A percentile compares a stretch with the other conserved stretches of the same genome.
Conservation (phyloP, 352 stramenopile species). For the Globisporangium yorkense region DNA sequence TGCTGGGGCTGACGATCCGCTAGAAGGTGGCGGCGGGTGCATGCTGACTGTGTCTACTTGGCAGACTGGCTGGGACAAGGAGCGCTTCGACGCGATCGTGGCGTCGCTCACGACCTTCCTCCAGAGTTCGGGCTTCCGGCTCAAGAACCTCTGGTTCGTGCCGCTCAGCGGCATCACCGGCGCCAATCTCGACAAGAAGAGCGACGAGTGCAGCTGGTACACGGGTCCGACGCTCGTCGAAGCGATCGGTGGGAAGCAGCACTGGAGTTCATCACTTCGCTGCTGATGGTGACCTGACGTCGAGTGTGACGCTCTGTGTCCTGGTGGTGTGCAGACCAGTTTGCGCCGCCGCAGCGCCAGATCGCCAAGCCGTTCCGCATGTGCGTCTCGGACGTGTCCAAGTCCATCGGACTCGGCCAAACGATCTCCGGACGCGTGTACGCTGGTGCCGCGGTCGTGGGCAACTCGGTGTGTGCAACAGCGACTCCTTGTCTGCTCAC, state of each 20-base stretch:
- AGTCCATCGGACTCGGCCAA: slow-evolving; percentile 76
- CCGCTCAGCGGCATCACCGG: slow-evolving; percentile 84
- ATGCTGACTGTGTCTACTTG: neutral
- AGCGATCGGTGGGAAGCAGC: slow-evolving; percentile 43
- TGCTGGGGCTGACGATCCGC: neutral
- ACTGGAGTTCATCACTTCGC: no score
- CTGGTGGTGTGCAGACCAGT: slow-evolving; percentile 39
- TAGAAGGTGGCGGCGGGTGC: neutral
- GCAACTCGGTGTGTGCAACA: slow-evolving; percentile 48
- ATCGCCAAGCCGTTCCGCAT: slow-evolving; percentile 85
- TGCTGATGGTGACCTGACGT: neutral
- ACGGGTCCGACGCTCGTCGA: slow-evolving; percentile 70
- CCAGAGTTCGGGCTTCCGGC: slow-evolving; percentile 61
- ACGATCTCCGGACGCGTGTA: slow-evolving; percentile 86
- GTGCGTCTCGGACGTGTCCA: slow-evolving; percentile 80
- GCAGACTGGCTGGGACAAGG: slow-evolving; percentile 62
- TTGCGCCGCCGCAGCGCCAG: slow-evolving; percentile 65
- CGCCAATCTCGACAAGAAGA: slow-evolving; percentile 70
- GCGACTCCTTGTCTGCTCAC: no score
- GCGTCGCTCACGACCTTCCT: slow-evolving; percentile 73
- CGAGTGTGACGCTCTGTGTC: slow-evolving; percentile 6
- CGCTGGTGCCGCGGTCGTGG: slow-evolving; percentile 52
- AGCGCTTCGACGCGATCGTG: slow-evolving; percentile 76
- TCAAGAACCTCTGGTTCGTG: slow-evolving; percentile 82
- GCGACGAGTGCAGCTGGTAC: slow-evolving; percentile 72